phyloP scores from a whole-genome alignment of 2,329 filamentous ascomycete species.

The Fusarium aywerte region DNA sequence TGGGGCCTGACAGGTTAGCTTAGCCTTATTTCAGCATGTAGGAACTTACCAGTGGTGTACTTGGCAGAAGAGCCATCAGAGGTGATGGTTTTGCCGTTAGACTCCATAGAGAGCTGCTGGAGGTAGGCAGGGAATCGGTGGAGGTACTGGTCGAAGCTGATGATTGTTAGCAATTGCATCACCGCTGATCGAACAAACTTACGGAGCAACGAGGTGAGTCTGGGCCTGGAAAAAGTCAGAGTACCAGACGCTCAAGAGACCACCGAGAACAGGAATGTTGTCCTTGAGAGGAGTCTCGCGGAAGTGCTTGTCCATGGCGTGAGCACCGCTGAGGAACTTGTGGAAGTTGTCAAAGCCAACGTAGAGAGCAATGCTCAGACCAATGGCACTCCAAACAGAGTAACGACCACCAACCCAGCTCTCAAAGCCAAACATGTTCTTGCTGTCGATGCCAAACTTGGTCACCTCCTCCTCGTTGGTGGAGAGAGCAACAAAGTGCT shows the following conservation, averaged over 20 bases:
- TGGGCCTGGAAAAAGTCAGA: conserved; percentile 98
- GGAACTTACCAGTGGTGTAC: conserved; percentile 81
- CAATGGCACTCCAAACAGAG: conserved; percentile 99
- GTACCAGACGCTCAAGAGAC: conserved; percentile 97
- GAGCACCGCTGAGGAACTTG: conserved; percentile 91
- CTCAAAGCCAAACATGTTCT: conserved; percentile 99
- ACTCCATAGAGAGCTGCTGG: conserved; percentile 99
- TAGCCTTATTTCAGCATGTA: background rate
- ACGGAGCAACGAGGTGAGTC: conserved; percentile 96
- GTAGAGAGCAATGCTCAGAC: conserved; percentile 92
- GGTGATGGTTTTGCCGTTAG: conserved; percentile 97
- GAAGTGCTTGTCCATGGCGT: conserved; percentile 99
- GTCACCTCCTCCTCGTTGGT: conserved; percentile 95
- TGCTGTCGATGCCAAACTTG: conserved; percentile 98
- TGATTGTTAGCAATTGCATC: conserved; percentile 12
- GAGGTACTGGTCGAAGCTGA: conserved; percentile 96
- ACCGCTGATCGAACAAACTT: conserved; percentile 54
- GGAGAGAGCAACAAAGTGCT: conserved; percentile 98
- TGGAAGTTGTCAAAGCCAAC: conserved; percentile 98
- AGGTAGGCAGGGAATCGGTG: conserved; percentile 99
- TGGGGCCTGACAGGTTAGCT: conserved; percentile 66
- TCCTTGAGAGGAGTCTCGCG: conserved; percentile 86
- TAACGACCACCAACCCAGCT: conserved; percentile 99
- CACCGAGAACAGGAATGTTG: conserved; percentile 94
- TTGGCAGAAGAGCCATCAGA: conserved; percentile 89